Percentiles rank a stretch among this genome's conserved stretches.
These are phyloP conservation scores for Kwoniella sp. DNA, from an alignment of 768 basidiomycete genomes.

Conservation along the genomic window DNA sequence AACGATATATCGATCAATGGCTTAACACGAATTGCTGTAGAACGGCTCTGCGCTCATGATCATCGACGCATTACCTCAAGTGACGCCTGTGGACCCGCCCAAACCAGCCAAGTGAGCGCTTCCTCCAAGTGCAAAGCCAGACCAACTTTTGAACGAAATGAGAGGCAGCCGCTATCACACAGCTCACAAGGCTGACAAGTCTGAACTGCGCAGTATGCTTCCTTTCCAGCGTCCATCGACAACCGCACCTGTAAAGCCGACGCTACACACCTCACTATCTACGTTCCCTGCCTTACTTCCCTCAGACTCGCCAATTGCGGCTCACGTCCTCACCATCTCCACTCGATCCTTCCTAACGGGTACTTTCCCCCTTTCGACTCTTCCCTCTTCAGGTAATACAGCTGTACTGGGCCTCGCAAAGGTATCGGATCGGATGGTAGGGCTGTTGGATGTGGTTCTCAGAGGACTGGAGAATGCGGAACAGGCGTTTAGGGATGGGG, in stretches of 20 bases:
- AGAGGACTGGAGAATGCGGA: constrained; percentile 39
- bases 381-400: not conserved
- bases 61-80: constrained; percentile 39
- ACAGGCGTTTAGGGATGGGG: constrained; percentile 33
- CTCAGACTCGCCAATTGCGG: constrained; percentile 6
- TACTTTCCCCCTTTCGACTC: constrained; percentile 21
- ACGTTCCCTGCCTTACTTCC: constrained; percentile 41
- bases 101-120: constrained; percentile 38
- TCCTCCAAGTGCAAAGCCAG: no score
- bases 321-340: constrained; percentile 29
- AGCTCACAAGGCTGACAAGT: no score
- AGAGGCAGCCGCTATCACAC: not conserved
- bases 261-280: constrained; percentile 25
- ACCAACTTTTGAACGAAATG: not conserved
- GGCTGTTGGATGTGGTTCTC: constrained; percentile 30
- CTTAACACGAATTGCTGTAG: constrained; percentile 4
- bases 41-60: constrained; percentile 35
- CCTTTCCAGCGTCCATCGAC: constrained; percentile 29
- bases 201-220: constrained; percentile 23
- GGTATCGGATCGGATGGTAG: constrained; percentile 28
- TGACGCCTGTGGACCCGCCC: constrained; percentile 43
- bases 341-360: constrained; percentile 34
- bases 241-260: constrained; percentile 12
- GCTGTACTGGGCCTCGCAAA: constrained; percentile 22
- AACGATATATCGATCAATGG: no score